phyloP scores from a whole-genome alignment of 345 rosid species.

The Dipteronia dyeriana region DNA sequence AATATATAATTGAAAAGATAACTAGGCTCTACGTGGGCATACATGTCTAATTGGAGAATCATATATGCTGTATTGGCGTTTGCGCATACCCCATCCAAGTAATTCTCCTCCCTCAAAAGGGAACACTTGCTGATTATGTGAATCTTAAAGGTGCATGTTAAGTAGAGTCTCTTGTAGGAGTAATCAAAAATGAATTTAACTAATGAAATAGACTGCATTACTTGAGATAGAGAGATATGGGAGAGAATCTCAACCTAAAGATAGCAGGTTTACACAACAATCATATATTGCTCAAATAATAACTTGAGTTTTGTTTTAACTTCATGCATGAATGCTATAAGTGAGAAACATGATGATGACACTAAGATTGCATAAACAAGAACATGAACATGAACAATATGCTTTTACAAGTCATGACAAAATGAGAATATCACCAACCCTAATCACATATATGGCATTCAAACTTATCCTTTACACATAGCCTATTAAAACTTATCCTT shows the following conservation, averaged over 20 bases:
- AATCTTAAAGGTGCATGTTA: not conserved
- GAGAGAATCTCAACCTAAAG: too few species aligned
- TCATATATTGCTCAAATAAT: too few species aligned
- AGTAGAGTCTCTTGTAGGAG: too few species aligned
- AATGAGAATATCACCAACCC: not conserved
- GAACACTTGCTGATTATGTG: not conserved
- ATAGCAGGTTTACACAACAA: too few species aligned
- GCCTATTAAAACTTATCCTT: not conserved
- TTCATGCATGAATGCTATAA: not conserved
- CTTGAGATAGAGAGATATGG: too few species aligned
- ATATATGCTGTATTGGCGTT: too few species aligned
- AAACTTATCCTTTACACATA: not conserved
- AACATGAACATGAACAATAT: not conserved
- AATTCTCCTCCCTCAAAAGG: too few species aligned
- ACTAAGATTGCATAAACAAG: not conserved
- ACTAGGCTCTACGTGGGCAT: too few species aligned
- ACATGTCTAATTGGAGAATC: too few species aligned
- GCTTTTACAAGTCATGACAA: not conserved
- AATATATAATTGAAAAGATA: not conserved
- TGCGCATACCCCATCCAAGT: not conserved
- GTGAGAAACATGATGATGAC: not conserved
- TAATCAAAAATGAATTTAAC: too few species aligned
- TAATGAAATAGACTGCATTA: too few species aligned
- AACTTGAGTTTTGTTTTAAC: not conserved
- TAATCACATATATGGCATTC: not conserved